These are phyloP conservation scores for Grigorovia yakushimaensis DNA, from an alignment of 805 yeast genomes.

Conservation along the genomic window DNA sequence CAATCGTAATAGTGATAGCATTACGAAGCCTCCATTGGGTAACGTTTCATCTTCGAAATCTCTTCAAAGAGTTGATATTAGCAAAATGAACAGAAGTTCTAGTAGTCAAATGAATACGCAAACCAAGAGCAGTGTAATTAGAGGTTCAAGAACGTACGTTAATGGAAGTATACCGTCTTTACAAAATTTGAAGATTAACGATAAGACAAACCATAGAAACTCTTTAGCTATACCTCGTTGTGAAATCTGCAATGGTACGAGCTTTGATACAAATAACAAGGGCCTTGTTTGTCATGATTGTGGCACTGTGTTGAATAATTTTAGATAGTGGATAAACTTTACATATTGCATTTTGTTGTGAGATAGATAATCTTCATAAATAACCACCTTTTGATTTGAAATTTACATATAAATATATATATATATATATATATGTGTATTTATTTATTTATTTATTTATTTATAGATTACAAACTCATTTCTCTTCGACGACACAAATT, in stretches of 20 bases:
- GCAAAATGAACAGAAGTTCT: background rate
- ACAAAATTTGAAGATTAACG: background rate
- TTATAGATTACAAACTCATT: too few relatives aligned
- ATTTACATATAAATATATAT: too few relatives aligned
- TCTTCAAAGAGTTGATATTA: background rate
- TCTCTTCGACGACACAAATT: too few relatives aligned
- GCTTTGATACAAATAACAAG: slow-evolving; percentile 1
- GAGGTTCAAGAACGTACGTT: background rate
- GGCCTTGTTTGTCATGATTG: slow-evolving; percentile 11
- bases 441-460: too few relatives aligned
- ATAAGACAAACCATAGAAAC: background rate
- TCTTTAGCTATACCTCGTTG: slow-evolving; percentile 3
- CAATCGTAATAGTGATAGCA: background rate
- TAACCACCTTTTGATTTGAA: too few relatives aligned
- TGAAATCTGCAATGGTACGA: slow-evolving; percentile 10
- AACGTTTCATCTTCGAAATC: background rate
- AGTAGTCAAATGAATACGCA: background rate
- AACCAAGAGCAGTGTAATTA: background rate
- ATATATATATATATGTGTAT: too few relatives aligned
- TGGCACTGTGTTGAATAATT: slow-evolving; percentile 12
- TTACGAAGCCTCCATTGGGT: too few relatives aligned
- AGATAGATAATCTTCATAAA: too few relatives aligned
- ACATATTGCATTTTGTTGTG: too few relatives aligned
- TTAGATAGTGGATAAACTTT: slow-evolving; percentile 4
- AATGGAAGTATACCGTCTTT: slow-evolving; percentile 1